These are phyloP conservation scores for Paulownia fortunei DNA, from an alignment of 257 asterid species.

Conservation along the genomic window DNA sequence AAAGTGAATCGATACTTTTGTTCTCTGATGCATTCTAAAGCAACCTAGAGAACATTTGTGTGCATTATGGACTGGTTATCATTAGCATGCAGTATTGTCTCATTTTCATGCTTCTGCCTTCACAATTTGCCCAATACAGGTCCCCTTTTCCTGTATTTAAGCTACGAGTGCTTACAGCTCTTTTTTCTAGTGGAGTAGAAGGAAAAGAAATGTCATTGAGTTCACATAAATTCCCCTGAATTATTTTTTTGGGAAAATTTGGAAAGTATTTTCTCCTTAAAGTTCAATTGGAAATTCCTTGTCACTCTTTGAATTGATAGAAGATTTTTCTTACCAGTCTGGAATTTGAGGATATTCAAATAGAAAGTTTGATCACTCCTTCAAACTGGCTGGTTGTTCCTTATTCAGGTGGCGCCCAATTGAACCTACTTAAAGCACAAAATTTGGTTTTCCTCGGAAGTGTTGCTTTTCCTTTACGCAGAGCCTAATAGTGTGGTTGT, in stretches of 20 bases:
- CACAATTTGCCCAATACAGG: neutral
- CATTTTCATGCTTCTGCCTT: too few relatives aligned
- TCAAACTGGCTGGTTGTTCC: neutral
- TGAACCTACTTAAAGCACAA: neutral
- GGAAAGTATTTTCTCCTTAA: neutral
- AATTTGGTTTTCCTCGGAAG: neutral
- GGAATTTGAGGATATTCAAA: conserved; percentile 21
- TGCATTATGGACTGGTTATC: conserved; percentile 3
- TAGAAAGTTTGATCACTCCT: neutral
- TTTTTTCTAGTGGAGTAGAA: neutral
- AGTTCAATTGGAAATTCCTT: neutral
- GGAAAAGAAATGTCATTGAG: neutral
- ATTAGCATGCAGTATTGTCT: neutral
- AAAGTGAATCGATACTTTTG: neutral
- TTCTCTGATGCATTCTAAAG: neutral
- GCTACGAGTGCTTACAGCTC: neutral
- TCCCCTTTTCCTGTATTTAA: neutral
- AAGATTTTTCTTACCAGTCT: neutral
- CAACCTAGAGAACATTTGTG: neutral
- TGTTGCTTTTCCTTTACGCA: neutral
- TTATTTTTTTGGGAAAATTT: neutral
- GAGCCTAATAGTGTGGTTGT: conserved; percentile 5
- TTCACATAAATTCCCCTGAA: neutral
- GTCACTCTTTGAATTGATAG: neutral
- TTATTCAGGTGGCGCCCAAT: neutral